Conservation (phyloP, 2,329 filamentous ascomycete species). For the Hypoxylon sp. region DNA sequence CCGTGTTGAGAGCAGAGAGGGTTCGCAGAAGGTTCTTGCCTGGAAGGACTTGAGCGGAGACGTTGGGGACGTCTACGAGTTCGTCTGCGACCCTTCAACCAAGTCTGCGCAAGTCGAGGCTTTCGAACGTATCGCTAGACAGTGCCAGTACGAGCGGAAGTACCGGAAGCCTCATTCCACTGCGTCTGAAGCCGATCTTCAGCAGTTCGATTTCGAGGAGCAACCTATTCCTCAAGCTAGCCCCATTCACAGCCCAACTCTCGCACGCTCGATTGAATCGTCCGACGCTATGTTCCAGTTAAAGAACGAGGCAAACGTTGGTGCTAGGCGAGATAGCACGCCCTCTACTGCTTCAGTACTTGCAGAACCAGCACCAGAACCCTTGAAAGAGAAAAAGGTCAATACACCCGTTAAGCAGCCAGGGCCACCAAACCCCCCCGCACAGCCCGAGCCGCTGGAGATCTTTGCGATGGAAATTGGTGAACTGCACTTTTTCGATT, state of each 20-base stretch:
- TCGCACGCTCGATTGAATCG: constrained; percentile 68
- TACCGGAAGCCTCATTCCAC: constrained; percentile 83
- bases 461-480: constrained; percentile 80
- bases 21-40: constrained; percentile 86
- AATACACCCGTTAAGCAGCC: constrained; percentile 48
- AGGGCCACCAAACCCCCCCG: constrained; percentile 67
- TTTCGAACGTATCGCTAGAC: constrained; percentile 85
- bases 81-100: constrained; percentile 87
- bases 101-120: constrained; percentile 78
- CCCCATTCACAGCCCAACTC: constrained; percentile 70
- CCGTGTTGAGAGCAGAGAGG: constrained; percentile 83
- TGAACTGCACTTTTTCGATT: constrained; percentile 95
- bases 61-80: constrained; percentile 95
- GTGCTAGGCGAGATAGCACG: constrained; percentile 58
- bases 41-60: constrained; percentile 97
- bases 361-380: constrained; percentile 45
- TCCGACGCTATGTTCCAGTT: constrained; percentile 69
- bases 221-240: constrained; percentile 75
- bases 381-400: constrained; percentile 53
- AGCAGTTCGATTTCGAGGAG: constrained; percentile 83
- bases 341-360: constrained; percentile 49
- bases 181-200: constrained; percentile 84
- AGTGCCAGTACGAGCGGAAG: constrained; percentile 98
- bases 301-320: constrained; percentile 61
- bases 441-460: constrained; percentile 77